These are phyloP conservation scores for Suhomyces maxii DNA, from an alignment of 1,139 yeast species.

Conservation along the genomic window DNA sequence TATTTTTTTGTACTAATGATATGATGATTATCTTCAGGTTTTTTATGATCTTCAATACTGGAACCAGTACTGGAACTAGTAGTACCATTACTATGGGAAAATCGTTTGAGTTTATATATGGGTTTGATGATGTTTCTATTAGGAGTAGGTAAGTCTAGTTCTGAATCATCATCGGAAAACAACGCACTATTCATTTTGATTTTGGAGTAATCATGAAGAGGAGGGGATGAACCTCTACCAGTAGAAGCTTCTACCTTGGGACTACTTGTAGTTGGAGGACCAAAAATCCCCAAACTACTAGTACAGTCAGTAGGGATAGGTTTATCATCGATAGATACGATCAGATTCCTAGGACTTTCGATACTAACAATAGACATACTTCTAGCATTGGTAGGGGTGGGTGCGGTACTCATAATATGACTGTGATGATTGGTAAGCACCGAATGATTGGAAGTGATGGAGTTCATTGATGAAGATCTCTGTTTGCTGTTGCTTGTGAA, in stretches of 20 bases:
- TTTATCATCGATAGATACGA: constrained; percentile 41
- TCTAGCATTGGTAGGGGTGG: constrained; percentile 22
- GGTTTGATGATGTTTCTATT: constrained; percentile 20
- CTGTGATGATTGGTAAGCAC: constrained; percentile 4
- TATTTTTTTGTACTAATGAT: not conserved
- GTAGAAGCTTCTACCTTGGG: not conserved
- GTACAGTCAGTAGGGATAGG: constrained; percentile 37
- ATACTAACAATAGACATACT: constrained; percentile 42
- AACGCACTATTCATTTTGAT: constrained; percentile 17
- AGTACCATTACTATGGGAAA: constrained; percentile 6
- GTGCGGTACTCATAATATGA: constrained; percentile 6
- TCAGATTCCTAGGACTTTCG: constrained; percentile 46
- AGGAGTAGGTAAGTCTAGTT: constrained; percentile 22
- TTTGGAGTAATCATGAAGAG: not conserved
- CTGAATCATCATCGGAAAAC: constrained; percentile 40
- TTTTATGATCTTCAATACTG: not conserved
- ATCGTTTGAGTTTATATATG: constrained; percentile 17
- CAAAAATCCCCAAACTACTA: constrained; percentile 5
- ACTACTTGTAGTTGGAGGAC: not conserved
- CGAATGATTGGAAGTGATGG: constrained; percentile 18
- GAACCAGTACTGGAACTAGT: constrained; percentile 4
- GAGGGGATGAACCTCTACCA: not conserved
- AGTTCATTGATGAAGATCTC: constrained; percentile 39
- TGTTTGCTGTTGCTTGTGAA: constrained; percentile 23
- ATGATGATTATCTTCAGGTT: too few relatives aligned